Base-by-base conservation (phyloP, 2,329 filamentous ascomycete genomes). In the Pleurostoma richardsiae region DNA sequence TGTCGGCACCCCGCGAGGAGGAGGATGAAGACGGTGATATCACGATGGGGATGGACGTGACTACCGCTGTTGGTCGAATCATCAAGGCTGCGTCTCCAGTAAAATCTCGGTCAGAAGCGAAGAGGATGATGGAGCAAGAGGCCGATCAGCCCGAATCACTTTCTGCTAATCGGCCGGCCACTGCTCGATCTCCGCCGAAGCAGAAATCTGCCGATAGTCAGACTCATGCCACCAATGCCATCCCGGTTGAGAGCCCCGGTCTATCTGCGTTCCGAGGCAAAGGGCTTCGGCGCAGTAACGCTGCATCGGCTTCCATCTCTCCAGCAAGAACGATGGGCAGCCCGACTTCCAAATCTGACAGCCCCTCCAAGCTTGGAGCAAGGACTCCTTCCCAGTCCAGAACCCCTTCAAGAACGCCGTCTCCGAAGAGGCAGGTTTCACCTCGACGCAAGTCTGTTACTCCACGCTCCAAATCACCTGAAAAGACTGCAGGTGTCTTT, bases 31-130 rank as follows among this genome's bases (percentile, higher is more conserved):
- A 69, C 4, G 68, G 59, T 4, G 60, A 66, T 4, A 55, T 65
- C 43, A 82, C 79, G 1, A 72, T 77, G 60, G 80, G 74, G 1
- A 87, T 88, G 83, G 83, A 87, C 41, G 80, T 87, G 60, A 87
- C 84, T 2, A 72, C 72, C 41, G 79, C 77, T 5, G 69, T 86
- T 41, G 84, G 85, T 7, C 72, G 74, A 6, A 87, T 89, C 43
- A 67, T 86, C 59, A 61, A 69, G 63, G 52, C 67, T 52, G 58
- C 63, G 27, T 58, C 60, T 39, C 55, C 65, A 28, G 59, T 60
- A 26, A 68, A 67, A 42, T 64, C 68, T 33, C 72, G 73, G 38
- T 60, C 65, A 6, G 66, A 74, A 47, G 79, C 74, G 6, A 83
- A 79, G 58, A 71, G 72, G 41, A 60, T 79, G 10, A 80, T 83